Evolutionary conservation across 2,329 filamentous ascomycete species (phyloP).

Genomic region (Exophiala phaeomuriformis): DNA sequence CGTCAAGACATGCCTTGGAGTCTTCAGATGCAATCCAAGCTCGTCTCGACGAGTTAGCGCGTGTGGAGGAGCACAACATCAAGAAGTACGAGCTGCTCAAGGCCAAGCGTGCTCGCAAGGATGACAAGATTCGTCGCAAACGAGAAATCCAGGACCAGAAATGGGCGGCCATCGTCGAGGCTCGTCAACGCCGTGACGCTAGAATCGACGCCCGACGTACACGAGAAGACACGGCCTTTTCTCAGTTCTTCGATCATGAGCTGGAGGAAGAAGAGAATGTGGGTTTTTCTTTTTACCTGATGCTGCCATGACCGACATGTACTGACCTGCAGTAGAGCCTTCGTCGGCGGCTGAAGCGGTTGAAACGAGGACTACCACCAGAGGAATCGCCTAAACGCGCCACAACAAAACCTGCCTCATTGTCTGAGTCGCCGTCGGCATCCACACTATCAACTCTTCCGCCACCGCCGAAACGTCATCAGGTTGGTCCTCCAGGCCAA

Average conservation of each 20-base stretch:
- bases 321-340: constrained; percentile 18
- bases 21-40: constrained; percentile 21
- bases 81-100: constrained; percentile 23
- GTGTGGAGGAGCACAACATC: constrained; percentile 24
- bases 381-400: constrained; percentile 20
- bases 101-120: constrained; percentile 25
- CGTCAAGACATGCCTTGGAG: constrained; percentile 24
- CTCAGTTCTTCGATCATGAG: constrained; percentile 23
- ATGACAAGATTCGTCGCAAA: constrained; percentile 24
- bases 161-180: constrained; percentile 23
- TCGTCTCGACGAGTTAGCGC: constrained; percentile 22
- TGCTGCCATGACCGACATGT: not conserved
- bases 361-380: constrained; percentile 26
- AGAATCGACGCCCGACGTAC: constrained; percentile 21
- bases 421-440: constrained; percentile 24
- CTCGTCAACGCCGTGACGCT: constrained; percentile 23
- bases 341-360: constrained; percentile 24
- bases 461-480: constrained; percentile 26
- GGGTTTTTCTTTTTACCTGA: not conserved
- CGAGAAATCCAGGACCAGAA: constrained; percentile 24
- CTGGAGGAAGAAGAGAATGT: constrained; percentile 26
- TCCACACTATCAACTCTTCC: constrained; percentile 24
- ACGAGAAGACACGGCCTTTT: constrained; percentile 24
- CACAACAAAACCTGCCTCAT: constrained; percentile 14
- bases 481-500: constrained; percentile 25